Evolutionary conservation across 495 filamentous ascomycete genomes (phyloP), one percentile per base, ranked within the genome.

Genomic region (Emericellopsis terricola): DNA sequence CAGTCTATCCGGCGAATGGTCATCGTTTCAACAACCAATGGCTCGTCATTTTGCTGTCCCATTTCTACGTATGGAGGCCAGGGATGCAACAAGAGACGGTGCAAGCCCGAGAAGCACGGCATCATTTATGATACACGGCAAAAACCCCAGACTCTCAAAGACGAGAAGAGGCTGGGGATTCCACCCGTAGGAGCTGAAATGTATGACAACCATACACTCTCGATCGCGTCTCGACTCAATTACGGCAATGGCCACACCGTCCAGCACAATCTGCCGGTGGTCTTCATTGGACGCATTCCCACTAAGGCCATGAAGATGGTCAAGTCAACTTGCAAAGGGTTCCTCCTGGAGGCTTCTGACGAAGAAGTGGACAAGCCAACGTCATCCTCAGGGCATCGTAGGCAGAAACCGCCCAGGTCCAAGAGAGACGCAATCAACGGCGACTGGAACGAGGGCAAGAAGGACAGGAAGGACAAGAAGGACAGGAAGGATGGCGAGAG

Each of bases 41-140:
- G 62, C 8, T 50, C 63, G 31, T 59, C 55, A 31, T 57, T 58
- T 17, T 66, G 62, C 51, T 64, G 62, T 17, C 62, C 62, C 4
- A 62, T 66, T 34, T 43, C 61, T 28, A 66, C 62, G 2, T 66
- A 66, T 27, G 52, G 51, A 8, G 49, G 46, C 20, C 46, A 49
- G 37, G 62, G 45, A 6, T 66, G 62, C 36, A 48, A 47, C 14
- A 66, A 66, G 35, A 44, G 40, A 24, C 60, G 62, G 3, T 55
- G 64, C 16, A 64, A 56, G 33, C 48, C 62, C 7, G 40, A 38
- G 13, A 62, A 59, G 33, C 62, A 66, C 33, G 62, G 62, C 2
- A 56, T 66, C 13, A 52, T 61, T 7, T 54, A 59, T 23, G 38
- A 47, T 15, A n/a, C 20, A 8, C 46, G 49, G 3, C 37, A 34